Conservation (phyloP, 129 eudicot species). For the Deinandra increscens region DNA sequence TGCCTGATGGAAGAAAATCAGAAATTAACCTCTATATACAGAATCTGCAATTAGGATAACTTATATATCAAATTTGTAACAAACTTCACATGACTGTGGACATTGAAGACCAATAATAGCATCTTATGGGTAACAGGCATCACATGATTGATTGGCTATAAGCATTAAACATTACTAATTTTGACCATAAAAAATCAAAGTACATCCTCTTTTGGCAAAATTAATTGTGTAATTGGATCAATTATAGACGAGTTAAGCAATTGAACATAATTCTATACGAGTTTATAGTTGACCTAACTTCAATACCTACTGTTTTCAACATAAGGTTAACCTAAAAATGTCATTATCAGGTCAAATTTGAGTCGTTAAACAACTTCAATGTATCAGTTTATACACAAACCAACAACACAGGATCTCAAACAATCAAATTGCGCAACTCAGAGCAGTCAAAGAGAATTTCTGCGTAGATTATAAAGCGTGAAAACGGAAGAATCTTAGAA, state of each 20-base stretch:
- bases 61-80: conserved; percentile 1
- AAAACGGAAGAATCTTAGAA: conserved; percentile 27
- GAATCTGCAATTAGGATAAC: conserved; percentile 12
- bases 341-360: conserved; percentile 7
- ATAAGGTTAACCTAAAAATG: conserved; percentile 10
- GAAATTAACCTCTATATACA: conserved; percentile 5
- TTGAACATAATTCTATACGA: conserved; percentile 18
- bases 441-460: conserved; percentile 15
- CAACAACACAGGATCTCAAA: conserved; percentile 12
- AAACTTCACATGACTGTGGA: background rate
- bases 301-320: conserved; percentile 8
- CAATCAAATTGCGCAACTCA: background rate
- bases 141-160: background rate
- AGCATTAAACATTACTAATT: background rate
- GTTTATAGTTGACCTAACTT: background rate
- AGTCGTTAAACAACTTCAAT: conserved; percentile 21
- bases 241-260: conserved; percentile 1
- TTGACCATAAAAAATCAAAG: background rate
- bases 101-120: too few species aligned
- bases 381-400: background rate
- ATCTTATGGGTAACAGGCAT: too few species aligned
- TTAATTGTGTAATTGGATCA: background rate
- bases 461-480: conserved; percentile 13
- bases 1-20: background rate
- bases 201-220: background rate